phyloP scores from a whole-genome alignment of 2,329 filamentous ascomycete genomes.

The Mycogone perniciosa region DNA sequence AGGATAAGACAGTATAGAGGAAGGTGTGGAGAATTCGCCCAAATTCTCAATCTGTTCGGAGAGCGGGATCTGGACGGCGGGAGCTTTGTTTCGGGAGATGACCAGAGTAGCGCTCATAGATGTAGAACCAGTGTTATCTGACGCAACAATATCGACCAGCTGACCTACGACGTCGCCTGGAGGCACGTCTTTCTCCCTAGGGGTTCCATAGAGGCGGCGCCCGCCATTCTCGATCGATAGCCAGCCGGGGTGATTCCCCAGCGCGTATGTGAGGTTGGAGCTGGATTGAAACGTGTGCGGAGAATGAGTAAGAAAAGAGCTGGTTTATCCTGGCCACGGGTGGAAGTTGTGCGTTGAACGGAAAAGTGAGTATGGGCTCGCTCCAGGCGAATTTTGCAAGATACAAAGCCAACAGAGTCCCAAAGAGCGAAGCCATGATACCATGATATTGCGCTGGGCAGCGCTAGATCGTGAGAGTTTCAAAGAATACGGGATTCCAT shows the following conservation, averaged over 20 bases:
- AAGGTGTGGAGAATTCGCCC: slow-evolving; percentile 54
- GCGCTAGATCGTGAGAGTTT: slow-evolving; percentile 16
- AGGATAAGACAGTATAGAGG: slow-evolving; percentile 51
- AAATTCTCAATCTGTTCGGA: slow-evolving; percentile 51
- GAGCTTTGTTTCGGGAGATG: slow-evolving; percentile 53
- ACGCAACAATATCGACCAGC: slow-evolving; percentile 61
- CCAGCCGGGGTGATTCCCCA: slow-evolving; percentile 65
- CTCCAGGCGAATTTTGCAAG: slow-evolving; percentile 27
- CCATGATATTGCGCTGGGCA: slow-evolving; percentile 18
- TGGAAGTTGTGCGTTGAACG: slow-evolving; percentile 79
- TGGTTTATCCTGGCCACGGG: slow-evolving; percentile 65
- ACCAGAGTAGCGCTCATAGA: slow-evolving; percentile 64
- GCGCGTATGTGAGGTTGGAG: slow-evolving; percentile 59
- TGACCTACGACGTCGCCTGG: slow-evolving; percentile 50
- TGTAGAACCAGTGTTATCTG: slow-evolving; percentile 57
- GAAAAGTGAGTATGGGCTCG: slow-evolving; percentile 51
- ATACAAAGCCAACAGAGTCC: slow-evolving; percentile 21
- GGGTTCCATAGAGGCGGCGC: slow-evolving; percentile 65
- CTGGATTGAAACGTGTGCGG: slow-evolving; percentile 64
- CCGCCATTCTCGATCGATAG: slow-evolving; percentile 60
- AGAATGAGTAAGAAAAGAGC: slow-evolving; percentile 63
- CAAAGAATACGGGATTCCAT: slow-evolving; percentile 14
- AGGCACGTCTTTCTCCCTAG: slow-evolving; percentile 44
- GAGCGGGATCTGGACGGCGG: slow-evolving; percentile 49
- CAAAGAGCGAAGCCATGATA: slow-evolving; percentile 26